These are phyloP conservation scores for Acanthamoeba polyphaga DNA, from an alignment of 208 protist species.

Conservation along the genomic window DNA sequence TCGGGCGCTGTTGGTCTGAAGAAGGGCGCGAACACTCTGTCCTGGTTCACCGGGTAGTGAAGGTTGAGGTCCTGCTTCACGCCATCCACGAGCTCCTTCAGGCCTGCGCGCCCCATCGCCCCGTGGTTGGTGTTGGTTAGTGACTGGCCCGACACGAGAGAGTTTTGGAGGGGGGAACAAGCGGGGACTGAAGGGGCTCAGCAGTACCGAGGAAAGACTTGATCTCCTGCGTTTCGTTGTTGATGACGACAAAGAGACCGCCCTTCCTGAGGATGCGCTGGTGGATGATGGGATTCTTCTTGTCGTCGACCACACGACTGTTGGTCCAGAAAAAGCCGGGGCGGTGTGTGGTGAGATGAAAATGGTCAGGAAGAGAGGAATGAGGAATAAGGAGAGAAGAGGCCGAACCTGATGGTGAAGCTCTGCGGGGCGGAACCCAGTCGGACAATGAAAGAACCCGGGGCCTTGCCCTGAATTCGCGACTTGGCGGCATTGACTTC, in stretches of 20 bases:
- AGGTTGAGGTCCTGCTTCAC: constrained; percentile 29
- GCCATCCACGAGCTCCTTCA: constrained; percentile 24
- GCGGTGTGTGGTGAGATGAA: background rate
- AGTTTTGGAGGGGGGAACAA: background rate
- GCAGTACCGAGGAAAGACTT: constrained; percentile 30
- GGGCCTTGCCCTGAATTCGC: constrained; percentile 23
- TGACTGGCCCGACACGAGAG: no score
- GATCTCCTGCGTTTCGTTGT: constrained; percentile 60
- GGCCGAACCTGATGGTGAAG: constrained; percentile 41
- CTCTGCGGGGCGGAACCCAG: constrained; percentile 7
- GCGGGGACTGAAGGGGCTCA: background rate
- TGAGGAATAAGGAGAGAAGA: background rate
- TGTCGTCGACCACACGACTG: constrained; percentile 27
- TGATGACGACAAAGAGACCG: constrained; percentile 42
- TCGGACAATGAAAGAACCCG: constrained; percentile 50
- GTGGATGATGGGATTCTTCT: constrained; percentile 49
- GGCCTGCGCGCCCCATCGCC: background rate
- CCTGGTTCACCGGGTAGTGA: background rate
- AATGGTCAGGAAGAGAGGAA: background rate
- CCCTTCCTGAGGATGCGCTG: constrained; percentile 14
- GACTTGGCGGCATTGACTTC: constrained; percentile 3
- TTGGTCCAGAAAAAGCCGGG: no score
- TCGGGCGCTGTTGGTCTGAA: background rate
- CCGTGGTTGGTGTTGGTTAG: background rate
- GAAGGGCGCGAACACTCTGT: constrained; percentile 16